A percentile compares a stretch with the other conserved stretches of the same genome.
Evolutionary conservation across 257 asterid species (phyloP).

Genomic region (Ballota nigra): DNA sequence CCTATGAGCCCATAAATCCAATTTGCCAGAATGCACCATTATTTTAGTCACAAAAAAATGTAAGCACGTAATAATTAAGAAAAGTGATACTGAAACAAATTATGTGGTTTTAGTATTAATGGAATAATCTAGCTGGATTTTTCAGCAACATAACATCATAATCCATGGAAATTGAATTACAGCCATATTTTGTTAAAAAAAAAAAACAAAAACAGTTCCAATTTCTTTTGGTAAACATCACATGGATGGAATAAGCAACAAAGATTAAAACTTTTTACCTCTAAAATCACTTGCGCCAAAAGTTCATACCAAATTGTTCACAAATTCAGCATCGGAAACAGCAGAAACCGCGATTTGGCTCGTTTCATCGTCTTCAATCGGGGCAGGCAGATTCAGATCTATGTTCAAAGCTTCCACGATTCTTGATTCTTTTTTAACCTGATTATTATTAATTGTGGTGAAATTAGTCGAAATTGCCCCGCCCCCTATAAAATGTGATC

Average conservation of each 20-base stretch:
- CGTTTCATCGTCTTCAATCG: conserved; percentile 57
- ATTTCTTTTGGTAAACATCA: not conserved
- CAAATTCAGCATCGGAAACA: conserved; percentile 54
- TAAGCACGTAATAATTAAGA: not conserved
- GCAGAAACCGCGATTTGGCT: conserved; percentile 60
- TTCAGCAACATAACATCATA: conserved; percentile 17
- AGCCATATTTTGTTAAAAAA: conserved; percentile 13
- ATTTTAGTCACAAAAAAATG: conserved; percentile 11
- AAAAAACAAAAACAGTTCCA: not conserved
- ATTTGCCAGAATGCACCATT: conserved; percentile 9
- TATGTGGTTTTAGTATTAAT: conserved; percentile 12
- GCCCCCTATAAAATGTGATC: conserved; percentile 61
- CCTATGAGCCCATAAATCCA: conserved; percentile 24
- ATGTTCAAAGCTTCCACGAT: conserved; percentile 36
- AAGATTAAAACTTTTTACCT: conserved; percentile 14
- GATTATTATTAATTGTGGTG: not conserved
- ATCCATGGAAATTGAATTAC: conserved; percentile 25
- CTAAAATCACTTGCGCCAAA: conserved; percentile 8
- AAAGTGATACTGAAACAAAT: conserved; percentile 10
- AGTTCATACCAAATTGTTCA: not conserved
- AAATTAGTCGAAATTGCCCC: conserved; percentile 27
- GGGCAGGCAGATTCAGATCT: conserved; percentile 92
- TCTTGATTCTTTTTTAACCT: conserved; percentile 29
- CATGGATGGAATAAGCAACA: conserved; percentile 21
- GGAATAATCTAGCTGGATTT: conserved; percentile 21